Evolutionary conservation across 768 basidiomycete species (phyloP), one percentile per base, ranked within the genome.

Genomic region (Gymnopilus junonius): DNA sequence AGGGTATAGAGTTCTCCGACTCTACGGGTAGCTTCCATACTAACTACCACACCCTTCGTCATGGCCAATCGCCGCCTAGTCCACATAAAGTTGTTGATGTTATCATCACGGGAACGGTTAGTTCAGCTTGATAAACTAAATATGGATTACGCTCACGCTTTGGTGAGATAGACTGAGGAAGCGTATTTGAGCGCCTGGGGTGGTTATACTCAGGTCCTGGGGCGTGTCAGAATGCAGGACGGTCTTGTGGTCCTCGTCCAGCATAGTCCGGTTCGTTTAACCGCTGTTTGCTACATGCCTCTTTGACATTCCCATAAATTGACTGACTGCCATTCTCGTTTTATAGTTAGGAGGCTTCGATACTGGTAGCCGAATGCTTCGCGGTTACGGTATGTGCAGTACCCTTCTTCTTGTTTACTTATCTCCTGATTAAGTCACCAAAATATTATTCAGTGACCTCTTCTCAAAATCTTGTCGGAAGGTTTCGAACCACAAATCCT

Each of bases 191-290:
- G 75, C 20, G 84, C 85, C 2, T 91, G 88, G 89, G 87, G 85
- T 2, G 80, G 77, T 3, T 85, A 82, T 59, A 79, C 74, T 51
- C 58, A 48, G 59, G 77, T 89, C 54, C 71, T 84, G 42, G 89
- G 89, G 37, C 83, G 87, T 31, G 76, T 90, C 14, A 77, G 89
- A 31, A 73, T 84, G 8, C 77, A 77, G 39, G 89, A 91, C 72
- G 89, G 89, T 14, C 75, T 89, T 39, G 75, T 89, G 29, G 80
- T 83, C 3, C 72, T 90, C 34, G 65, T 80, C 27, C 65, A 62
- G 55, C 63, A 54, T 29, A 50, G 45, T 25, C 61, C 53, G 15
- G 68, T 69, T 29, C 46, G 69, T 61, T n/a, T 37, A 27, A 34
- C 4, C 1, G 46, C 21, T 23, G 14, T 46, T 8, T 39, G 27